Conservation (phyloP, 1,139 yeast species). For the Pichia sp. region DNA sequence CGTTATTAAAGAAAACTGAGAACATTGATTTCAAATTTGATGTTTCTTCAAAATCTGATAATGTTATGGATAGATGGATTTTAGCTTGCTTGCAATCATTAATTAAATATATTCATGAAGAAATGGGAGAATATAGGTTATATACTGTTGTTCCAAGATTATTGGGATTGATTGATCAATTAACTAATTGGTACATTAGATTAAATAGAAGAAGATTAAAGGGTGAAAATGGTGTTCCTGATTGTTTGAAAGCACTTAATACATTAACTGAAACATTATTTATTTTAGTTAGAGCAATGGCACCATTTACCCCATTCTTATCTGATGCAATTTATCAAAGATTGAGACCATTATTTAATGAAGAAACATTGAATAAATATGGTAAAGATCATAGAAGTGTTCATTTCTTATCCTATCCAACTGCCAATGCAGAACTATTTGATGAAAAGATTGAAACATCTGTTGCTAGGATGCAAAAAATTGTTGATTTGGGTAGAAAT, state of each 20-base stretch:
- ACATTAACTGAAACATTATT: conserved; percentile 85
- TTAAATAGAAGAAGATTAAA: conserved; percentile 96
- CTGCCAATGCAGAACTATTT: conserved; percentile 72
- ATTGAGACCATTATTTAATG: conserved; percentile 55
- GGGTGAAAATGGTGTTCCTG: conserved; percentile 84
- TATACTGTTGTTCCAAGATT: conserved; percentile 95
- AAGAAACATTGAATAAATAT: conserved; percentile 42
- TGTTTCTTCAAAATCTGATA: conserved; percentile 54
- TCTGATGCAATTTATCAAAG: conserved; percentile 84
- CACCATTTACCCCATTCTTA: conserved; percentile 96
- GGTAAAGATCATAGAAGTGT: conserved; percentile 70
- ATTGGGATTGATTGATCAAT: conserved; percentile 80
- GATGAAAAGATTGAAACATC: conserved; percentile 77
- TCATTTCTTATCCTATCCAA: conserved; percentile 87
- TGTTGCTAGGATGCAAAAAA: conserved; percentile 93
- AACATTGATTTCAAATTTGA: conserved; percentile 69
- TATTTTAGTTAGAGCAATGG: conserved; percentile 91
- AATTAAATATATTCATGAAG: conserved; percentile 75
- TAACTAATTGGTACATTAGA: conserved; percentile 98
- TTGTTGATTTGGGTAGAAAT: conserved; percentile 92
- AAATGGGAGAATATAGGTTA: conserved; percentile 83
- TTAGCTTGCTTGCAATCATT: conserved; percentile 90
- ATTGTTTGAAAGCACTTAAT: conserved; percentile 80
- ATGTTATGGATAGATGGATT: conserved; percentile 98
- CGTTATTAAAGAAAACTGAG: conserved; percentile 70